Percentiles rank a stretch among this genome's conserved stretches.
These are phyloP conservation scores for Lodderomyces jiufengensis DNA, from an alignment of 1,139 yeast genomes.

Conservation along the genomic window DNA sequence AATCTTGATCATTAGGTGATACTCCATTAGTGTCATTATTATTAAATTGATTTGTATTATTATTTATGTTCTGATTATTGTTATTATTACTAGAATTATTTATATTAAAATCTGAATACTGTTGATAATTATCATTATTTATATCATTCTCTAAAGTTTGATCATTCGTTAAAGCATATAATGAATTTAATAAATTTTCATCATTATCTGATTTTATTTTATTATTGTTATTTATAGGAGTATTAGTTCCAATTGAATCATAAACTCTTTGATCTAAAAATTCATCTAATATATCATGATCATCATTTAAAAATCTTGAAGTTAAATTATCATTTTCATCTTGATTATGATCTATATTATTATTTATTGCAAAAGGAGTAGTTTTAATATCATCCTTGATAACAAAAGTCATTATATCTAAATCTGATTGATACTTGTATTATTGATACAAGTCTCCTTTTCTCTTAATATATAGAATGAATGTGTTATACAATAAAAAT, in stretches of 20 bases:
- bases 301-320: constrained; percentile 14
- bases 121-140: neutral
- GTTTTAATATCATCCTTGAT: constrained; percentile 1
- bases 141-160: neutral
- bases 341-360: constrained; percentile 1
- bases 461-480: too few species aligned
- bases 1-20: constrained; percentile 19
- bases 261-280: constrained; percentile 56
- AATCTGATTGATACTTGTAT: too few species aligned
- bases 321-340: neutral
- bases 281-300: constrained; percentile 50
- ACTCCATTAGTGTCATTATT: constrained; percentile 3
- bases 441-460: too few species aligned
- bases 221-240: constrained; percentile 19
- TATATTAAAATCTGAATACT: neutral
- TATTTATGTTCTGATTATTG: constrained; percentile 2
- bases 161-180: constrained; percentile 13
- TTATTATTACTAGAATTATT: neutral
- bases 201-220: constrained; percentile 3
- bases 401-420: constrained; percentile 5
- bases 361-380: constrained; percentile 1
- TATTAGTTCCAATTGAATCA: constrained; percentile 32
- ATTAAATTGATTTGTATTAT: neutral
- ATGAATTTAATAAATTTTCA: constrained; percentile 16
- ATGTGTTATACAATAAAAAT: too few species aligned